These are phyloP conservation scores for Candida methanosorbosa DNA, from an alignment of 805 yeast genomes.

Conservation along the genomic window DNA sequence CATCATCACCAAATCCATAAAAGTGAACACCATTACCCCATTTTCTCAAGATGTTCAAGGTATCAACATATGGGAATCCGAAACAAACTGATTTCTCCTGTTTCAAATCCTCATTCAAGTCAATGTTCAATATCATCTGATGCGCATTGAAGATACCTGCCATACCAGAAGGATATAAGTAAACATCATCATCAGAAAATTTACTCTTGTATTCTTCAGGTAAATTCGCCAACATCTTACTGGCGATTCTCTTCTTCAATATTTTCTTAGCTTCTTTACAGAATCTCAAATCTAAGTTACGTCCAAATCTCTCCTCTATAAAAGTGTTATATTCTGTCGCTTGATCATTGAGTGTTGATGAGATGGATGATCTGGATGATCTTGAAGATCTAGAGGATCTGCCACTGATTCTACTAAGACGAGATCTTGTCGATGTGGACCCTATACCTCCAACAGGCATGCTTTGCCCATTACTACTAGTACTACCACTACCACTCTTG, in stretches of 20 bases:
- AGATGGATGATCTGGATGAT: conserved; percentile 3
- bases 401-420: conserved; percentile 1
- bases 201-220: conserved; percentile 6
- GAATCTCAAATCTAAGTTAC: conserved; percentile 72
- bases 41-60: conserved; percentile 73
- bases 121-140: conserved; percentile 24
- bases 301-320: conserved; percentile 85
- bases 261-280: conserved; percentile 71
- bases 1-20: conserved; percentile 76
- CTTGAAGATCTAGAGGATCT: conserved; percentile 2
- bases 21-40: conserved; percentile 91
- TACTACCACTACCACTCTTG: not conserved
- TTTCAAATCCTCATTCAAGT: conserved; percentile 15
- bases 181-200: conserved; percentile 58
- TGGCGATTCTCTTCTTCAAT: conserved; percentile 66
- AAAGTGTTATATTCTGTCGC: conserved; percentile 47
- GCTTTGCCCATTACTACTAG: conserved; percentile 6
- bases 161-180: conserved; percentile 87
- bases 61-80: conserved; percentile 95
- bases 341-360: conserved; percentile 2
- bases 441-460: no score
- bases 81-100: conserved; percentile 73
- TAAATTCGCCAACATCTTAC: conserved; percentile 30
- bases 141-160: conserved; percentile 83
- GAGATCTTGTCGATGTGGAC: conserved; percentile 8